Base-by-base conservation (phyloP, 345 rosid species). In the Eucalyptus sp. region DNA sequence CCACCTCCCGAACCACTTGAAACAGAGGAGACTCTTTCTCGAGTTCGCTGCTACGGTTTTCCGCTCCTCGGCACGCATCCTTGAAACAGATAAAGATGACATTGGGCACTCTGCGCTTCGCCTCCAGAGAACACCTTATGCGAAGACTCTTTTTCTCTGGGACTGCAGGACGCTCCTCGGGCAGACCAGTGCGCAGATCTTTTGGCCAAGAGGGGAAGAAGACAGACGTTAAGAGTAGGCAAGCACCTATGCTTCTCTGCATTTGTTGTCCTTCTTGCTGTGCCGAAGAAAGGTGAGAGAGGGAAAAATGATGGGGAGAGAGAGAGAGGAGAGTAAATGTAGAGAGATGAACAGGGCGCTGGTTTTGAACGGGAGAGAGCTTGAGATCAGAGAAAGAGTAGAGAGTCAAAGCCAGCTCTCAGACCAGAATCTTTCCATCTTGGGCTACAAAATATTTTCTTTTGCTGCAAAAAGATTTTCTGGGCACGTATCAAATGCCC, bases 1-100 rank as follows among this genome's bases (percentile, higher is more conserved):
- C 71, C 0, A 0, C 71, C 37, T 2, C 71, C 37, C 37, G 49
- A 48, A 24, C 64, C 29, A 58, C 64, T 25, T 24, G 29, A 56
- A 56, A 56, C 62, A 24, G 29, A 4, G 29, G 62, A 54, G 11
- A 56, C 29, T 56, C 62, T 56, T 56, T 56, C 29, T 56, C 29
- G 12, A 56, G 13, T 24, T 3, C 29, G 0, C 58, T 18, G 1
- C 58, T 20, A 52, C 58, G 2, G 10, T 52, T 52, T 17, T 52
- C 58, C 24, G 24, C 22, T 52, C 58, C 58, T 52, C 8, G 58
- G 58, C 58, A 0, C 1, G 10, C 58, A 52, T 56, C 13, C 62
- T 4, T 24, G 29, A 2, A 56, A 2, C 3, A 56, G 62, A 56
- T 24, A 54, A 24, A 4, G 62, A 56, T 10, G 62, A 2, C 62